Evolutionary conservation across 1,139 yeast species (phyloP).

Genomic region (Kodamaea ohmeri): DNA sequence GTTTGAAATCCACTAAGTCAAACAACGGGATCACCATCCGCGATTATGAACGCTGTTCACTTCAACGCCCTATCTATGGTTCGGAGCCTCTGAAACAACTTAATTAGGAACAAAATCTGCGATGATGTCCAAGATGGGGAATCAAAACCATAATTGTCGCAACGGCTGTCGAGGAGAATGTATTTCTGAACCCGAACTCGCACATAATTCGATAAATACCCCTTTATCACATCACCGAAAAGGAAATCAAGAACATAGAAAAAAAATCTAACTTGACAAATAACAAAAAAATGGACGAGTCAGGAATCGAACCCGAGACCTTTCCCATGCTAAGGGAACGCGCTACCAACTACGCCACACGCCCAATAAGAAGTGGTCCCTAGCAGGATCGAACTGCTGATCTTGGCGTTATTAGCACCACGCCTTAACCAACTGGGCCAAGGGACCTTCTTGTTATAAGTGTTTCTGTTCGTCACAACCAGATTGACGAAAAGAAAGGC

Average conservation of each 20-base stretch:
- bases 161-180: neutral
- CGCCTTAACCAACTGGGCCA: slow-evolving; percentile 43
- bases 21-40: no score
- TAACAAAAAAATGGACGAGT: slow-evolving; percentile 60
- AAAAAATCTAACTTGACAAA: neutral
- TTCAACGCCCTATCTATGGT: slow-evolving; percentile 3
- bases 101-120: slow-evolving; percentile 1
- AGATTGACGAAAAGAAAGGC: neutral
- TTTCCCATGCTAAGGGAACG: slow-evolving; percentile 88
- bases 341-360: slow-evolving; percentile 94
- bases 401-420: slow-evolving; percentile 39
- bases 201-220: neutral
- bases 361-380: slow-evolving; percentile 47
- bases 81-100: neutral
- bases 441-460: slow-evolving; percentile 23
- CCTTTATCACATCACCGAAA: neutral
- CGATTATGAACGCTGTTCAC: no score
- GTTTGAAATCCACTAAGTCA: no score
- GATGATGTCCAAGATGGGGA: neutral
- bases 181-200: neutral
- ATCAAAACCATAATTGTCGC: neutral
- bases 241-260: neutral
- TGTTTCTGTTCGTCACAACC: neutral
- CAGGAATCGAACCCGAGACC: slow-evolving; percentile 91
- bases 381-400: slow-evolving; percentile 36